Evolutionary conservation across 768 basidiomycete species (phyloP).

Genomic region (Daedaleopsis sinensis): DNA sequence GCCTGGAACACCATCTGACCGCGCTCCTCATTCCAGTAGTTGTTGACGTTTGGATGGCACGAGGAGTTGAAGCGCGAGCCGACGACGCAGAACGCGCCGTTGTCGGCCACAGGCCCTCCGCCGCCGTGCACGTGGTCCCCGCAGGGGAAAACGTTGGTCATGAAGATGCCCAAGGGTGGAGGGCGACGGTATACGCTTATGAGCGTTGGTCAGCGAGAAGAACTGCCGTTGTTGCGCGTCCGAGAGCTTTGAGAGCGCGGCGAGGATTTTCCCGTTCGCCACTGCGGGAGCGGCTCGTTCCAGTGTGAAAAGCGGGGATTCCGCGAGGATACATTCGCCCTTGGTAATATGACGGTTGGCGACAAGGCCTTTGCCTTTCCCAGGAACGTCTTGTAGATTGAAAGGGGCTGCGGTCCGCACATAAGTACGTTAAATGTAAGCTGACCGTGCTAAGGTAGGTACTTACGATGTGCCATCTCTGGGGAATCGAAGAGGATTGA

Average conservation of each 20-base stretch:
- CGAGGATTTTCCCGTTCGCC: constrained; percentile 11
- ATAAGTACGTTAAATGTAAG: neutral
- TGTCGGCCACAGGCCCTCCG: neutral
- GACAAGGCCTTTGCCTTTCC: constrained; percentile 30
- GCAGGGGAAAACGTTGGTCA: constrained; percentile 31
- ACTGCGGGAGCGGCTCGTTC: neutral
- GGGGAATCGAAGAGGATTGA: too few species aligned
- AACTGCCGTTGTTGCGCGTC: constrained; percentile 22
- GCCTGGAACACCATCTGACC: constrained; percentile 30
- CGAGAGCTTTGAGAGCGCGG: constrained; percentile 15
- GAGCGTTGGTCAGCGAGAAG: constrained; percentile 24
- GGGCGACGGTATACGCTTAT: constrained; percentile 3
- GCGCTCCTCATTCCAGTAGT: constrained; percentile 24
- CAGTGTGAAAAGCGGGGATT: constrained; percentile 29
- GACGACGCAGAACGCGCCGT: constrained; percentile 25
- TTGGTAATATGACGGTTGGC: constrained; percentile 26
- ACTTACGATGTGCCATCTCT: neutral
- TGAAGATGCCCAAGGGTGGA: constrained; percentile 26
- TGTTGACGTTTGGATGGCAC: constrained; percentile 31
- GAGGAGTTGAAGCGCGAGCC: constrained; percentile 31
- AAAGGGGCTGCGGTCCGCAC: neutral
- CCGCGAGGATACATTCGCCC: constrained; percentile 28
- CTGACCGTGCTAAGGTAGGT: neutral
- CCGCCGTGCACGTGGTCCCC: constrained; percentile 3
- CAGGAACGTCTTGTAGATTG: constrained; percentile 7